Percentiles rank a stretch among this genome's conserved stretches.
Conservation (phyloP, 2,329 filamentous ascomycete species). For the Plenodomus biglobosus region DNA sequence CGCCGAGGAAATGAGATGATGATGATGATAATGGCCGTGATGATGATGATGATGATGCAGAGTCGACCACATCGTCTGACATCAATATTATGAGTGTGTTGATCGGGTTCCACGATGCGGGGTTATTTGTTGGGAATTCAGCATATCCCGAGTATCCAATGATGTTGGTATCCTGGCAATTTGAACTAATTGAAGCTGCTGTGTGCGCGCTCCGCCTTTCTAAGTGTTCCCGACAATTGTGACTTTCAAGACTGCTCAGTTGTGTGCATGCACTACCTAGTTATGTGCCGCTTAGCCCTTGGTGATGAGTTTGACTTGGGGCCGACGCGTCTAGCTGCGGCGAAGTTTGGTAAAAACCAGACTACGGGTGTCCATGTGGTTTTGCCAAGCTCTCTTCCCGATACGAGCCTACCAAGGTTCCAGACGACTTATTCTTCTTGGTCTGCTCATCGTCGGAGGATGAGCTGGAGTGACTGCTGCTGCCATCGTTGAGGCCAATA, state of each 20-base stretch:
- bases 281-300: background rate
- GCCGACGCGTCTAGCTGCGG: background rate
- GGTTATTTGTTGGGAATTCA: too few relatives aligned
- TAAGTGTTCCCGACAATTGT: background rate
- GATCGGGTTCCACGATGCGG: too few relatives aligned
- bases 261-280: background rate
- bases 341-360: background rate
- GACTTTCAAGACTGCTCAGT: background rate
- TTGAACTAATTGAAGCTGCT: too few relatives aligned
- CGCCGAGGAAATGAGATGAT: background rate
- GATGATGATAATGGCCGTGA: too few relatives aligned
- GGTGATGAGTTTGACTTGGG: too few relatives aligned
- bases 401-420: slow-evolving; percentile 9
- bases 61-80: background rate
- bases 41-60: background rate
- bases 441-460: slow-evolving; percentile 37
- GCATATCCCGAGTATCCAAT: too few relatives aligned
- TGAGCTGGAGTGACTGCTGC: slow-evolving; percentile 42
- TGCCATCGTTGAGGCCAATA: slow-evolving; percentile 39
- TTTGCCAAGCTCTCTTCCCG: slow-evolving; percentile 21
- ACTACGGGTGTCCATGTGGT: slow-evolving; percentile 33
- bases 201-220: too few relatives aligned
- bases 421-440: slow-evolving; percentile 23
- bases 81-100: background rate
- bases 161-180: too few relatives aligned